Evolutionary conservation across 2,329 filamentous ascomycete species (phyloP), one percentile per base, ranked within the genome.

Genomic region (Botrytis squamosa): DNA sequence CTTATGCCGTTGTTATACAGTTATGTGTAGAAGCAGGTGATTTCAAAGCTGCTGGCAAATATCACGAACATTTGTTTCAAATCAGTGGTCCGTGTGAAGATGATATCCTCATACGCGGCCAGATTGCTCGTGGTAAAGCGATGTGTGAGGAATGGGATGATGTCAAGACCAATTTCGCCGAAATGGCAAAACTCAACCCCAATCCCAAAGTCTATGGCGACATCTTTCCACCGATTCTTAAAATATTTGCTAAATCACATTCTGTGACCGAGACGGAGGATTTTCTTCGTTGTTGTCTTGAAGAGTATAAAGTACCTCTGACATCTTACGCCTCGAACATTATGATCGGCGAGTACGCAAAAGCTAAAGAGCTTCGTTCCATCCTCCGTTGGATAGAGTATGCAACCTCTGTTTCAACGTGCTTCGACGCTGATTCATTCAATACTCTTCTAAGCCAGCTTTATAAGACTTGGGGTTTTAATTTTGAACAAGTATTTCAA

Each of bases 61-160:
- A 81, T 60, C 76, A 78, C 65, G 66, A 75, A 1, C 64, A 77
- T 18, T 64, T 79, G 22, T 65, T 68, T 14, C 42, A 73, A 73
- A 68, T 57, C 36, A 69, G 49, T 44, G 69, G 73, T 8, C 69
- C 46, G 42, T 57, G 44, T 46, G 49, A 55, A 55, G 33, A 59
- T 10, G 63, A 80, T 65, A 16, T 77, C 22, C 77, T 77, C n/a
- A 80, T 80, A 12, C 74, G 76, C 71, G 80, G 80, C 3, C 78
- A 81, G 67, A 78, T 81, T 64, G 79, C 79, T n/a, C 76, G 79
- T 36, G 77, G 77, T 12, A 80, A 79, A 46, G 81, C 80, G 20
- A 77, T 77, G 74, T 77, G 74, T 33, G 72, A 72, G 14, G 78
- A 82, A 64, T 81, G 80, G 80, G 55, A 66, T 29, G 78, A 75